Evolutionary conservation across 495 filamentous ascomycete genomes (phyloP).

Genomic region (Daldinia decipiens): DNA sequence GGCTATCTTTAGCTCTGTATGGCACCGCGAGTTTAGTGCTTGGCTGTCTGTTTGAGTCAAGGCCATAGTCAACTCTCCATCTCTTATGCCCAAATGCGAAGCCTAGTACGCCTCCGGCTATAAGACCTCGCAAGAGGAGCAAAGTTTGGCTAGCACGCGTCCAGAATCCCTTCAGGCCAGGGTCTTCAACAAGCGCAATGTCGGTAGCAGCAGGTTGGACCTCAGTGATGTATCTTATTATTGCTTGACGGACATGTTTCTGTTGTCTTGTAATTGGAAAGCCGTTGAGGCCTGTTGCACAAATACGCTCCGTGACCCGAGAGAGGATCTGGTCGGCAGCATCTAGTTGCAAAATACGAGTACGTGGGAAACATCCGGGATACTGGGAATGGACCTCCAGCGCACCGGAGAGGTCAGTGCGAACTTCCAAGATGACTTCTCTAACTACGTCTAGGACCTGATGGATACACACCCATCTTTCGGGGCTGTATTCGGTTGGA

Average conservation of each 20-base stretch:
- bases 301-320: slow-evolving; percentile 50
- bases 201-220: slow-evolving; percentile 43
- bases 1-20: slow-evolving; percentile 75
- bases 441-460: slow-evolving; percentile 60
- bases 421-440: slow-evolving; percentile 38
- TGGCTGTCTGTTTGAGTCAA: slow-evolving; percentile 55
- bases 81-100: slow-evolving; percentile 69
- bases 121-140: slow-evolving; percentile 68
- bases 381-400: slow-evolving; percentile 51
- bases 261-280: slow-evolving; percentile 58
- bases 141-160: slow-evolving; percentile 53
- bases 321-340: slow-evolving; percentile 49
- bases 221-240: slow-evolving; percentile 58
- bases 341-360: slow-evolving; percentile 54
- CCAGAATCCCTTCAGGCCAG: slow-evolving; percentile 46
- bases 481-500: slow-evolving; percentile 64
- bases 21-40: slow-evolving; percentile 72
- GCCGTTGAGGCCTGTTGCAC: slow-evolving; percentile 50
- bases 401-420: slow-evolving; percentile 44
- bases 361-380: slow-evolving; percentile 55
- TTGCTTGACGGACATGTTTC: slow-evolving; percentile 46
- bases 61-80: slow-evolving; percentile 75
- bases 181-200: slow-evolving; percentile 51
- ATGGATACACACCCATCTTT: slow-evolving; percentile 70
- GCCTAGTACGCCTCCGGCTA: slow-evolving; percentile 64